These are phyloP conservation scores for Kwoniella mangroviensis DNA, from an alignment of 768 basidiomycete genomes.

Conservation along the genomic window DNA sequence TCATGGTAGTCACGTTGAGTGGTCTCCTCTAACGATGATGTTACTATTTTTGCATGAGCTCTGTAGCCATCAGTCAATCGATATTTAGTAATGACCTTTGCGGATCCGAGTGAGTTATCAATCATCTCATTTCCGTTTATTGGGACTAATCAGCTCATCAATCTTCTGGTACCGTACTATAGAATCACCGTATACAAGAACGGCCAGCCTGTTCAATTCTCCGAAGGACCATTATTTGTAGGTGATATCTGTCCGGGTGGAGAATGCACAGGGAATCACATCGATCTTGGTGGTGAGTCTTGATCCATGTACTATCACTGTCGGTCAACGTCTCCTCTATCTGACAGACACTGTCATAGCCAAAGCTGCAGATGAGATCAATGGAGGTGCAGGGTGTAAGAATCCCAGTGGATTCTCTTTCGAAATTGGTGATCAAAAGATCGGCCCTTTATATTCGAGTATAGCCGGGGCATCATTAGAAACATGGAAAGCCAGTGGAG, in stretches of 20 bases:
- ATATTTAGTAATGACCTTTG: neutral
- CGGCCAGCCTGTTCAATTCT: conserved; percentile 1
- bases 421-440: neutral
- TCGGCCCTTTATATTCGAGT: neutral
- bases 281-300: conserved; percentile 2
- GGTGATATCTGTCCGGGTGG: neutral
- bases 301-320: too few relatives aligned
- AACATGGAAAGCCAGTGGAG: conserved; percentile 1
- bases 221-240: conserved; percentile 4
- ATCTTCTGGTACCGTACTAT: neutral
- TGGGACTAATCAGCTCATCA: too few relatives aligned
- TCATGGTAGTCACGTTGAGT: neutral
- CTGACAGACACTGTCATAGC: neutral
- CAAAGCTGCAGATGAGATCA: neutral
- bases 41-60: neutral
- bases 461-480: neutral
- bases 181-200: neutral
- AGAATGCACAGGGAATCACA: neutral
- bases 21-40: neutral
- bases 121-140: neutral
- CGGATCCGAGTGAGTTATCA: conserved; percentile 7
- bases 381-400: neutral
- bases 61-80: neutral
- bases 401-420: neutral
- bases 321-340: too few relatives aligned